Percentiles rank a stretch among this genome's conserved stretches.
Evolutionary conservation across 2,329 filamentous ascomycete species (phyloP).

Genomic region (Xylaria hypoxylon): DNA sequence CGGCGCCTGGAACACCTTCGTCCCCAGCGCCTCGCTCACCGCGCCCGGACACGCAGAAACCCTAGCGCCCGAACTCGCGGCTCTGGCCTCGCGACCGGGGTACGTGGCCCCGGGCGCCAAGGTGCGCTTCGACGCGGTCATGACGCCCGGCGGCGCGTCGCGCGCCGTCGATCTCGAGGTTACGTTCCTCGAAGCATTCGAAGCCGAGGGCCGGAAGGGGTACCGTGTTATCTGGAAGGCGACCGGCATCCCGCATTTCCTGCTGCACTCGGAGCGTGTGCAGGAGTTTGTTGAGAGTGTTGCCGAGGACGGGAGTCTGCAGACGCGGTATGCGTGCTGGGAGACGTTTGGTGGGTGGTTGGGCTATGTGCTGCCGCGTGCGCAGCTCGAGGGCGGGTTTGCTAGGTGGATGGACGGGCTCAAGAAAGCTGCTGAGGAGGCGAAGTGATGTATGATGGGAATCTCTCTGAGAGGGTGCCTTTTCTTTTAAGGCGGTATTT

Average conservation of each 20-base stretch:
- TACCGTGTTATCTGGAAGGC: constrained; percentile 37
- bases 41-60: neutral
- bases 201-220: neutral
- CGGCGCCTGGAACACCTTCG: constrained; percentile 35
- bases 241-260: constrained; percentile 23
- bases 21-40: constrained; percentile 22
- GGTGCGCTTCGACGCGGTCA: constrained; percentile 33
- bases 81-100: constrained; percentile 4
- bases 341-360: constrained; percentile 35
- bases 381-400: constrained; percentile 37
- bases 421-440: constrained; percentile 34
- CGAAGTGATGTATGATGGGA: neutral
- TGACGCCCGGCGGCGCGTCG: constrained; percentile 23
- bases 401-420: constrained; percentile 33
- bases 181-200: constrained; percentile 28
- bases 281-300: constrained; percentile 34
- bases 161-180: constrained; percentile 35
- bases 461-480: neutral
- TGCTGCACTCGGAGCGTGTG: constrained; percentile 38
- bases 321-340: constrained; percentile 35
- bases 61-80: constrained; percentile 12
- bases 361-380: constrained; percentile 28
- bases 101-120: constrained; percentile 24
- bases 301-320: neutral
- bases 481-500: neutral